phyloP scores from a whole-genome alignment of 2,329 filamentous ascomycete genomes.

The Leptographium radiaticola region DNA sequence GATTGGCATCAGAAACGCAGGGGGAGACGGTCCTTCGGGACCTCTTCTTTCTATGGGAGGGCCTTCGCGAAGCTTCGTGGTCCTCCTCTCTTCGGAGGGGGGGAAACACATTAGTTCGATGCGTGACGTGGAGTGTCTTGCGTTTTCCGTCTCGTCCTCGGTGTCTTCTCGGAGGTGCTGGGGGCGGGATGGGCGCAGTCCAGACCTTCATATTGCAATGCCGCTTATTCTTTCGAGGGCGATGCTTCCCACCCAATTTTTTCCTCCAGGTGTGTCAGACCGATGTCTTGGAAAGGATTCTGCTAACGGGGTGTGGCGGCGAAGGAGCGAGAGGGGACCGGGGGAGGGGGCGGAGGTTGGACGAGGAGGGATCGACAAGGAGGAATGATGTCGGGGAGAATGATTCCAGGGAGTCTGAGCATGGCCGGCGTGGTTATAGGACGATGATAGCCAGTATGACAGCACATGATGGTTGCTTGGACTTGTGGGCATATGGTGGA shows the following conservation, averaged over 20 bases:
- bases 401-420: too few species aligned
- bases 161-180: not conserved
- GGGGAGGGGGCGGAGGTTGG: not conserved
- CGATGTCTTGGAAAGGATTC: not conserved
- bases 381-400: too few species aligned
- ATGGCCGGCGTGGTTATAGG: too few species aligned
- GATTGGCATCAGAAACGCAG: constrained; percentile 16
- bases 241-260: constrained; percentile 9
- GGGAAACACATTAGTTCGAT: constrained; percentile 14
- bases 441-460: too few species aligned
- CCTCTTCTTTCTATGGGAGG: constrained; percentile 11
- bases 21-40: constrained; percentile 1
- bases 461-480: too few species aligned
- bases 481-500: too few species aligned
- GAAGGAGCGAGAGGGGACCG: too few species aligned
- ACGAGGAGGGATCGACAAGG: not conserved
- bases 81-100: not conserved
- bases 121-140: constrained; percentile 11
- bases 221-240: constrained; percentile 16
- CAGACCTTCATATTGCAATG: constrained; percentile 13
- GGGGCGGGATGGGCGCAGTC: not conserved
- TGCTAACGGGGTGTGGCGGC: constrained; percentile 6
- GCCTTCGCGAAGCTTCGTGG: constrained; percentile 14
- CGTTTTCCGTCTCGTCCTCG: not conserved
- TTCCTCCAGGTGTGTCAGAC: constrained; percentile 4